Evolutionary conservation across 2,329 filamentous ascomycete species (phyloP).

Genomic region (Ascosphaera apis): DNA sequence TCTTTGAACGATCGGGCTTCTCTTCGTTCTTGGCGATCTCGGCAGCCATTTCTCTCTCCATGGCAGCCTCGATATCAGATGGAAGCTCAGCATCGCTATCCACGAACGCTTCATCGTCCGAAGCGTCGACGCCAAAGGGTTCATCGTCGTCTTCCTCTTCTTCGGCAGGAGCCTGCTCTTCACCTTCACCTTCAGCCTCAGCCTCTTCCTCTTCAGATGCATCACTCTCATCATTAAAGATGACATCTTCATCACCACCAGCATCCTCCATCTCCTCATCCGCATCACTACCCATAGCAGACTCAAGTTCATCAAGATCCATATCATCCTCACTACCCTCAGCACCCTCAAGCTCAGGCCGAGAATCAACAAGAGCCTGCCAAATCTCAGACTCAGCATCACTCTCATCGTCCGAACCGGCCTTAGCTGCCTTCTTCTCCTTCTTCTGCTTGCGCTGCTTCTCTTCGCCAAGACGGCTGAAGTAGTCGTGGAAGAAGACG

Average conservation of each 20-base stretch:
- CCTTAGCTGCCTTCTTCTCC: constrained; percentile 23
- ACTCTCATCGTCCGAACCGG: constrained; percentile 20
- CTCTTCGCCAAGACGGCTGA: constrained; percentile 48
- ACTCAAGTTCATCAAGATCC: constrained; percentile 31
- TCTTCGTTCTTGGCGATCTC: constrained; percentile 20
- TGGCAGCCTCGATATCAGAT: constrained; percentile 23
- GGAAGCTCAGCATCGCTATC: constrained; percentile 33
- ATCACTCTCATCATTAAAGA: constrained; percentile 24
- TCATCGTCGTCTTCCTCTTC: constrained; percentile 9
- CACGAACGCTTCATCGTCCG: constrained; percentile 29
- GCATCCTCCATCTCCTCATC: constrained; percentile 20
- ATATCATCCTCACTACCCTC: constrained; percentile 34
- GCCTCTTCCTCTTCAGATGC: constrained; percentile 25
- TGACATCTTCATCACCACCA: constrained; percentile 25
- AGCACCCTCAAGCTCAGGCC: constrained; percentile 50
- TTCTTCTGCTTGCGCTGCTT: constrained; percentile 32
- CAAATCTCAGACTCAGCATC: constrained; percentile 66
- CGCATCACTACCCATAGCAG: constrained; percentile 27
- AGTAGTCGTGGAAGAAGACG: constrained; percentile 97
- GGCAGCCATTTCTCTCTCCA: constrained; percentile 14
- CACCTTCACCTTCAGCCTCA: constrained; percentile 23
- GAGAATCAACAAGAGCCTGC: constrained; percentile 66
- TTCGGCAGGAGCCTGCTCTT: constrained; percentile 12
- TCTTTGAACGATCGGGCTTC: constrained; percentile 26
- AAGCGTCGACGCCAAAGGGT: constrained; percentile 15